Base-by-base conservation (phyloP, 371 early-diverging fungal species). In the Furculomyces boomerangus region DNA sequence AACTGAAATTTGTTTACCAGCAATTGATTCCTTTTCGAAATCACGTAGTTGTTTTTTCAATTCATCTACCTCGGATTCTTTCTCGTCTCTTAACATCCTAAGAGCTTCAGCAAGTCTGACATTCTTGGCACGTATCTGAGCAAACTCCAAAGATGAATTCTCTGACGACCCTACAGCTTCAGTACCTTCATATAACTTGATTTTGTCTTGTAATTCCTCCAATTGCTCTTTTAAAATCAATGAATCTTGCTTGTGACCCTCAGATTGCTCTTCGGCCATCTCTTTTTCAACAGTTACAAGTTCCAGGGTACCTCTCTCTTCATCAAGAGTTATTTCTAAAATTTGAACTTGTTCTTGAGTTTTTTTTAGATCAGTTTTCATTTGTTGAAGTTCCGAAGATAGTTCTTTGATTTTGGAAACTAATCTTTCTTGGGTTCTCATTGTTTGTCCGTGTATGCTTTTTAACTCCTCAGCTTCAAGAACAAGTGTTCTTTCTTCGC, bases 281-380 rank as follows among this genome's bases (percentile, higher is more conserved):
- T 93, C 92, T 63, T 86, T 86, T 65, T 94, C 93, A 24, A 94
- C 58, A 1, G 88, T 74, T 60, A 86, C 70, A 72, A 88, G 79
- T 63, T 93, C 95, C 67, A 91, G 64, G 1, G 76, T 71, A 32
- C 89, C 90, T 1, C 60, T 57, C 28, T 84, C 85, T 53, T 77
- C 80, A 57, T 79, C 88, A 7, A 76, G 59, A 54, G 64, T 61
- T 1, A 68, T 56, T 10, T 79, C 79, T 25, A 54, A 32, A 16
- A 2, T 24, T 31, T 54, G 29, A 18, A 47, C n/a, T n/a, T n/a
- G 47, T 18, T 54, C 55, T 31, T 54, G 47, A 3, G 48, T 14
- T 28, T 45, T 41, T 62, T 79, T 80, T 20, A 78, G 62, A 57
- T 70, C 66, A 39, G 75, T 67, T 58, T 73, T 74, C 5, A 75